Percentiles rank a stretch among this genome's conserved stretches.
Conservation (phyloP, 169 alveolate species). For the Amoebophrya sp. region DNA sequence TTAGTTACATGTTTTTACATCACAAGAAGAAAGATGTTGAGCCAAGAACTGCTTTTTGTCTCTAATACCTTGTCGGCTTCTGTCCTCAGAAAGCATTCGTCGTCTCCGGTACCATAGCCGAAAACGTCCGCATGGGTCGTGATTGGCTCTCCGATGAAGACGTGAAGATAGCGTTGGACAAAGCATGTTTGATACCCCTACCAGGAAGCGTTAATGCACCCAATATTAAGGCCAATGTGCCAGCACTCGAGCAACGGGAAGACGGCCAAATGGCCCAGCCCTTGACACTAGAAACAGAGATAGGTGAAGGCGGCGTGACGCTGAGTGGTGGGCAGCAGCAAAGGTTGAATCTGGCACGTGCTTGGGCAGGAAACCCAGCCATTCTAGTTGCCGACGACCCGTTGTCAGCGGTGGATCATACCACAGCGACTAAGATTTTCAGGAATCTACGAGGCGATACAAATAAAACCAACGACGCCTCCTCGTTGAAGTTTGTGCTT, state of each 20-base stretch:
- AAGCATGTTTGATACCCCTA: no score
- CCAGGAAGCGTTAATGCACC: no score
- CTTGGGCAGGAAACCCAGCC: neutral
- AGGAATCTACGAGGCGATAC: neutral
- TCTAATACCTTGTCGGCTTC: slow-evolving; percentile 8
- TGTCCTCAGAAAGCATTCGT: neutral
- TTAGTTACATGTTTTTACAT: no score
- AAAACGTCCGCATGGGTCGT: neutral
- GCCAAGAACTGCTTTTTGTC: no score
- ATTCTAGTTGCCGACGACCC: slow-evolving; percentile 35
- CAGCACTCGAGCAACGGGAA: neutral
- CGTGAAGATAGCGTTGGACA: neutral
- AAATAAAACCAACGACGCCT: no score
- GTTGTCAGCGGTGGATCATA: slow-evolving; percentile 29
- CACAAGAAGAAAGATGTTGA: no score
- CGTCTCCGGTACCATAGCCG: neutral
- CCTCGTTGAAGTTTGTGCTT: no score
- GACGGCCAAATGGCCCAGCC: neutral
- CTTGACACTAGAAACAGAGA: slow-evolving; percentile 7
- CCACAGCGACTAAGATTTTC: neutral
- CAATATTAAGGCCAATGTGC: neutral
- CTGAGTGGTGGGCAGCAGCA: slow-evolving; percentile 36
- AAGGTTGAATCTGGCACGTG: slow-evolving; percentile 32
- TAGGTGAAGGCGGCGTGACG: slow-evolving; percentile 37
- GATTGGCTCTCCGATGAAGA: neutral